Base-by-base conservation (phyloP, 345 rosid genomes). In the Lepidium aucheri region DNA sequence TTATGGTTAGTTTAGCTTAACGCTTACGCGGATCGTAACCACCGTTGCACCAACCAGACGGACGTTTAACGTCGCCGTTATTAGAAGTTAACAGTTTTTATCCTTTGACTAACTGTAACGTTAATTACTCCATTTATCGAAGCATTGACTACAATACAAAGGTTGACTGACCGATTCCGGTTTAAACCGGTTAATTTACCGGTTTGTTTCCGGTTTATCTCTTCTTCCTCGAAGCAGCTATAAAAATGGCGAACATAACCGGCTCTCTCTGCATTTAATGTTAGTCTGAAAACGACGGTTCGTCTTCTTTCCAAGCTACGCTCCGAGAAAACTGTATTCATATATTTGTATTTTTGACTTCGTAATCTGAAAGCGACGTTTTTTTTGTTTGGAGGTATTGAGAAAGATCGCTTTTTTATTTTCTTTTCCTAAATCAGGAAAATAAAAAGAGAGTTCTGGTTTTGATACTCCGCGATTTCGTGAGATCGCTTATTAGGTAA, bases 351-450 rank as follows among this genome's bases (percentile, higher is more conserved):
- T 40, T 43, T 30, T 52, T 65, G 70, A 66, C 72, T 70, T 76
- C 53, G 72, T 45, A 76, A 70, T 68, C 77, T 42, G 72, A 72
- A 49, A 76, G 71, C 78, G 58, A 75, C 69, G 66, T 20, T 52
- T 28, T 52, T 28, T 50, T 63, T 28, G 47, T 34, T 24, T 38
- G 30, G 53, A 43, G 36, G 9, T 67, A 72, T 42, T 70, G 63
- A 65, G 20, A 63, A 14, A 60, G 59, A 57, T 3, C 10, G 16
- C 33, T 17, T 30, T 18, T 46, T 11, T n/a, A n/a, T 11, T 51
- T 55, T 63, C 56, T 38, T 57, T 59, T 62, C 79, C 76, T 74
- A 65, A 73, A 76, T 68, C 77, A 5, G 62, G 70, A 49, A 51
- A 65, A 20, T 17, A 36, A 24, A 46, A 39, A 26, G 30, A 34